Evolutionary conservation across 495 filamentous ascomycete species (phyloP), one percentile per base, ranked within the genome.

Genomic region (Penicillium waksmanii): DNA sequence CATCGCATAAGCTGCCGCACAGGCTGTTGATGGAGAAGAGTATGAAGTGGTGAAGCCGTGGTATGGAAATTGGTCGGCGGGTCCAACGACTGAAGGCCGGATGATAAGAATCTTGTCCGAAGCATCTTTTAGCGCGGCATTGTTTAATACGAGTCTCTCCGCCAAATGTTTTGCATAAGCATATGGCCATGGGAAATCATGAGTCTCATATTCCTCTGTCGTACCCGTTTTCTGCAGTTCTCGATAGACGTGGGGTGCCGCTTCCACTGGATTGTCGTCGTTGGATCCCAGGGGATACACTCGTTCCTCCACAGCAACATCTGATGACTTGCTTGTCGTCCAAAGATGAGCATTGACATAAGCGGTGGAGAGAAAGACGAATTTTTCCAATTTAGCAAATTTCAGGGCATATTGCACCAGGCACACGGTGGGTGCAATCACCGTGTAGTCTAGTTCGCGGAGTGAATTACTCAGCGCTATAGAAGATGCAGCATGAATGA

Each of bases 131-230:
- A 67, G 62, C 12, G 60, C 56, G 3, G 65, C 67, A 5, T 67
- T 62, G 2, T 65, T 46, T 13, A 65, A 42, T 11, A 64, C 46
- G 3, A 70, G 53, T 34, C 67, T 38, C 31, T 70, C 67, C 9
- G 65, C 46, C 9, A 70, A 56, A 27, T 70, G 67, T 25, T 67
- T 67, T 18, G 65, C 62, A 19, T 70, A 70, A 13, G 65, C 65
- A 25, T 64, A 70, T 33, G 67, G 62, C 67, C 67, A 70, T 1
- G 67, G 65, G 6, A 70, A 70, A 36, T 70, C 62, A 18, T 70
- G 65, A 0, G 54, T 50, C 10, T 67, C 62, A 51, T 67, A 70
- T 48, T 70, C 67, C 3, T 59, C 60, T 4, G 67, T 67, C 2
- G 67, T 60, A 13, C 67, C 67, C 6, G 40, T 48, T 18, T 56